phyloP scores from a whole-genome alignment of 768 basidiomycete genomes.

The Pleurotus salmoneostramineus region DNA sequence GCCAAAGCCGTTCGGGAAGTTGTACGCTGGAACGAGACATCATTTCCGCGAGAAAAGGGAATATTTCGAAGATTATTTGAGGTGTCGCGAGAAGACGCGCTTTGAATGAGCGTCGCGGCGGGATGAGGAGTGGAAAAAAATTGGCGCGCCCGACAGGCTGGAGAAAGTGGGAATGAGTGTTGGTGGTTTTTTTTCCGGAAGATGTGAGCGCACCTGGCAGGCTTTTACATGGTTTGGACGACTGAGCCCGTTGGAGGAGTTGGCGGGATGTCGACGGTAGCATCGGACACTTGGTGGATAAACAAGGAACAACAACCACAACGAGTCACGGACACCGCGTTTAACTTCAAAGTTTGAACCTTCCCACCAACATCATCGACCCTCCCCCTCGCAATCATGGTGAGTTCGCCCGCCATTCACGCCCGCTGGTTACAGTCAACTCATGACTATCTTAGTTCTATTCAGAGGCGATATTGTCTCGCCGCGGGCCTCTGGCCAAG shows the following conservation, averaged over 20 bases:
- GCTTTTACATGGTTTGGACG: not conserved
- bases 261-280: conserved; percentile 17
- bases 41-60: conserved; percentile 23
- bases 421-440: not conserved
- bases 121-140: not conserved
- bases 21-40: conserved; percentile 20
- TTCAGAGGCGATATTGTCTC: conserved; percentile 90
- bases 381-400: conserved; percentile 21
- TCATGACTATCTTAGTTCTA: conserved; percentile 57
- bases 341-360: not conserved
- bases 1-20: conserved; percentile 15
- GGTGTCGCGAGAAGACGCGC: not conserved
- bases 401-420: conserved; percentile 7
- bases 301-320: conserved; percentile 8
- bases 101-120: not conserved
- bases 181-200: not conserved
- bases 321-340: conserved; percentile 17
- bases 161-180: not conserved
- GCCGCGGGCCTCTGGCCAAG: conserved; percentile 90
- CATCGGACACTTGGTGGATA: conserved; percentile 12
- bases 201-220: not conserved
- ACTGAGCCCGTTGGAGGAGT: conserved; percentile 12
- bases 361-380: conserved; percentile 10
- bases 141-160: not conserved
- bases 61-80: conserved; percentile 11